Percentiles rank a stretch among this genome's conserved stretches.
phyloP scores from a whole-genome alignment of 108 stramenopile species.

The Bacterosira constricta region DNA sequence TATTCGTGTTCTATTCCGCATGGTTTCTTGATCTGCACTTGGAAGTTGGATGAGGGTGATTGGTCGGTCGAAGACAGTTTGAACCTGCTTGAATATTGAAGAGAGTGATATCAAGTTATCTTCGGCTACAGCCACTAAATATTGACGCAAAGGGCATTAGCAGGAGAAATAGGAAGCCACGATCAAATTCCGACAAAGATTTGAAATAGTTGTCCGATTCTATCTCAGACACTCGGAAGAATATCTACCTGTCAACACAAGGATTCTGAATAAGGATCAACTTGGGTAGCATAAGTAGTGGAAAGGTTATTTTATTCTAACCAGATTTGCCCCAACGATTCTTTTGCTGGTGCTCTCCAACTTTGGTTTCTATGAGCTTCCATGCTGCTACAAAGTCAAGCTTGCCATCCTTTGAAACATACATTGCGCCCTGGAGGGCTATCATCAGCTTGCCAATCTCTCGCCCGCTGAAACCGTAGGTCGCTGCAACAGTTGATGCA shows the following conservation, averaged over 20 bases:
- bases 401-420: conserved; percentile 40
- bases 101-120: too few relatives aligned
- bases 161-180: neutral
- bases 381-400: conserved; percentile 22
- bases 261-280: neutral
- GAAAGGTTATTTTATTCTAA: neutral
- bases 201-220: neutral
- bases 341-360: conserved; percentile 42
- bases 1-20: too few relatives aligned
- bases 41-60: too few relatives aligned
- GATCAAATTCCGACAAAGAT: neutral
- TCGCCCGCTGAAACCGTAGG: conserved; percentile 65
- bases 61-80: too few relatives aligned
- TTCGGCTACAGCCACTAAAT: too few relatives aligned
- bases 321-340: neutral
- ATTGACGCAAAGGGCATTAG: too few relatives aligned
- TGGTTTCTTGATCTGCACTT: too few relatives aligned
- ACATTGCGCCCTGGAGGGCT: conserved; percentile 60
- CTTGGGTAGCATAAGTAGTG: neutral
- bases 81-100: too few relatives aligned
- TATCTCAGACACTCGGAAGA: neutral
- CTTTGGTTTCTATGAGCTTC: conserved; percentile 35
- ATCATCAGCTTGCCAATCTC: conserved; percentile 76
- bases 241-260: neutral
- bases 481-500: conserved; percentile 28